Base-by-base conservation (phyloP, 192 early-diverging fungal genomes). In the Coemansia sp. region DNA sequence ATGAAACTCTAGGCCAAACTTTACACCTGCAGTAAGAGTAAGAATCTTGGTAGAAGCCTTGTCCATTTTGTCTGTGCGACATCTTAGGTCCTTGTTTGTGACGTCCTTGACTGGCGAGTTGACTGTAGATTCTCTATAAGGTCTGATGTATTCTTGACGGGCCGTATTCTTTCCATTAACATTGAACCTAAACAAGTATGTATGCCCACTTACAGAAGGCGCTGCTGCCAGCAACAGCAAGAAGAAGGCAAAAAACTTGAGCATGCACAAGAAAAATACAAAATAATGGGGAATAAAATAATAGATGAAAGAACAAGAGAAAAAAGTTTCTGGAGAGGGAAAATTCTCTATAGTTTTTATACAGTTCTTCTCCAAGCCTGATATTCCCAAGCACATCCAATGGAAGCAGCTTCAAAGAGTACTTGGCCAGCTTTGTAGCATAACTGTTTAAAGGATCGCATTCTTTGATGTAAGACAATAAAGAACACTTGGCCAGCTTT, bases 1-100 rank as follows among this genome's bases (percentile, higher is more conserved):
- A n/a, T 57, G 54, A 35, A 57, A 57, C 54, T 57, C 54, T 35
- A 57, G 31, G 11, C 54, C 54, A 57, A 57, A 57, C 29, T 13
- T 6, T 10, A 8, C 31, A 6, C 54, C 54, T 8, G 54, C 54
- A 6, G 16, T 17, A 8, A 57, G 13, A 4, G 54, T 57, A 17
- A 31, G 2, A 7, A n/a, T 57, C 54, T 57, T 34, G 4, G 54
- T 54, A 14, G 24, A 27, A 27, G 24, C 10, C 51, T 10, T 13
- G 4, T 16, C 33, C 29, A n/a, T 57, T 34, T 57, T 57, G 54
- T 57, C 54, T 57, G 54, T 34, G 16, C 54, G 54, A 16, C 54
- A 57, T 34, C 54, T 57, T 6, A 57, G 29, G n/a, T 57, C 54
- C 17, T n/a, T 19, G 54, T 17, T 6, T 6, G 17, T 57, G 5